Percentiles rank a stretch among this genome's conserved stretches.
Conservation (phyloP, 2,329 filamentous ascomycete species). For the Aspergillus uvarum region DNA sequence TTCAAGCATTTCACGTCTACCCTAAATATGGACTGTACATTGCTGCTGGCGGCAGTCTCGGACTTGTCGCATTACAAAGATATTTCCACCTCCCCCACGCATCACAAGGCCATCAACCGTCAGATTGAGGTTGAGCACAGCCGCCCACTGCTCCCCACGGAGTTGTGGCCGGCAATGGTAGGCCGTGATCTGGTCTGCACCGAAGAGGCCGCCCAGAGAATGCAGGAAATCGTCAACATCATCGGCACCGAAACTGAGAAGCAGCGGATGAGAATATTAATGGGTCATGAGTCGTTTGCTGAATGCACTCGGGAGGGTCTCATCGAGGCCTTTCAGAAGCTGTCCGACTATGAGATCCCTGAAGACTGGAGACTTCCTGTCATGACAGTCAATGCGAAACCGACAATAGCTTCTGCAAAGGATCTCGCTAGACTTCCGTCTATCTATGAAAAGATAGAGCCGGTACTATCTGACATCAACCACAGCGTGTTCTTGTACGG, state of each 20-base stretch:
- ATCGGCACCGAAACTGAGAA: slow-evolving; percentile 65
- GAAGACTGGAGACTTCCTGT: slow-evolving; percentile 62
- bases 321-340: slow-evolving; percentile 39
- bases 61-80: slow-evolving; percentile 64
- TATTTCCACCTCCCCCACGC: slow-evolving; percentile 49
- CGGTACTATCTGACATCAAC: slow-evolving; percentile 61
- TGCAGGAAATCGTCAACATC: slow-evolving; percentile 64
- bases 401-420: slow-evolving; percentile 36
- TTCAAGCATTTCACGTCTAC: slow-evolving; percentile 44
- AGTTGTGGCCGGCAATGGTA: slow-evolving; percentile 63
- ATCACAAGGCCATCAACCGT: slow-evolving; percentile 60
- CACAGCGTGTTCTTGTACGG: slow-evolving; percentile 70
- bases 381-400: slow-evolving; percentile 51
- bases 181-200: slow-evolving; percentile 64
- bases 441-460: slow-evolving; percentile 44
- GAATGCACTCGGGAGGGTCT: slow-evolving; percentile 33
- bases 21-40: slow-evolving; percentile 57
- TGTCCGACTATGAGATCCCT: slow-evolving; percentile 58
- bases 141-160: slow-evolving; percentile 59
- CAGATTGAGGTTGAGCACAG: slow-evolving; percentile 66
- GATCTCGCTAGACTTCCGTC: slow-evolving; percentile 45
- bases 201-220: slow-evolving; percentile 61
- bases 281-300: slow-evolving; percentile 49
- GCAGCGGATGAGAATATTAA: slow-evolving; percentile 58
- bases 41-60: slow-evolving; percentile 70